Evolutionary conservation across 208 protist species (phyloP), one percentile per base, ranked within the genome.

Genomic region (Trypanosoma melophagium): DNA sequence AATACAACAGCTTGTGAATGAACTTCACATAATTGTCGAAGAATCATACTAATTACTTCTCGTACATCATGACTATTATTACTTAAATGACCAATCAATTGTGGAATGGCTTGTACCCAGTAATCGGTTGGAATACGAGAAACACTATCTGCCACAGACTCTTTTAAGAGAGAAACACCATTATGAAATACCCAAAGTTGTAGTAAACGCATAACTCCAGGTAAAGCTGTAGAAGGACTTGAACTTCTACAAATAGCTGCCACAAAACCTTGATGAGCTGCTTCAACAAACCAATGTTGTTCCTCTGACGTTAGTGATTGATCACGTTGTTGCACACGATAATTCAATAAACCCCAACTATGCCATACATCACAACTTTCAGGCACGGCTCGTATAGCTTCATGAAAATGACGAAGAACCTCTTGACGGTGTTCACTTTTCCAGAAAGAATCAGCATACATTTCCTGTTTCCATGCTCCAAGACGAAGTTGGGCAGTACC

Each of bases 1-100:
- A 99, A 99, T 25, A 99, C 90, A 24, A 99, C 87, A 1, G 98
- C 98, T 79, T 99, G 98, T 16, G 98, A 98, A 81, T 99, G 99
- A 66, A 89, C 82, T 71, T 96, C 87, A 54, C 98, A 98, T 52
- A 99, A 78, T 35, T 80, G 77, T 47, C 74, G 76, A 22, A 99
- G 86, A 22, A 99, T 90, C 67, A 98, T 89, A 67, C 97, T 86
- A 49, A 99, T 91, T 1, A 99, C 82, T 47, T 96, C 84, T 7
- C 97, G 84, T 31, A 99, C 97, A 50, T 87, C 80, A 19, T 89
- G 66, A 25, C 81, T 75, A 16, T 84, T 85, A 65, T 94, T 96
- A 71, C 98, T 90, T 59, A 99, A 95, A 66, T 98, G 91, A 25
- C 98, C 98, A 70, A 99, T 99, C n/a, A 99, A 87, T 93, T 99